Evolutionary conservation across 352 stramenopile species (phyloP).

Genomic region (Phytophthora europaea): DNA sequence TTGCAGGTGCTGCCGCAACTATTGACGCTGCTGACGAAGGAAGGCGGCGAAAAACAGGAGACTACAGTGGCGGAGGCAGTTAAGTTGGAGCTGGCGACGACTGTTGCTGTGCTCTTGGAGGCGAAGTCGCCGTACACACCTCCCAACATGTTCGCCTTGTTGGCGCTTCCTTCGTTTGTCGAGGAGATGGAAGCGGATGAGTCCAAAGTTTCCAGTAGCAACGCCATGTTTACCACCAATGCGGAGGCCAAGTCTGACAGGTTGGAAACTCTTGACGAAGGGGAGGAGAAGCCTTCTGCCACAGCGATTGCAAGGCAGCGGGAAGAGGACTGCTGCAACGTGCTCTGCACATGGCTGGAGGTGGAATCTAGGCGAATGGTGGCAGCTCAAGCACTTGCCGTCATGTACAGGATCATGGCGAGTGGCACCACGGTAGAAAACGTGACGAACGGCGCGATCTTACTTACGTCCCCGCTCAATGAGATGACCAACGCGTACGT

Average conservation of each 20-base stretch:
- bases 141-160: conserved; percentile 57
- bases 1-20: conserved; percentile 56
- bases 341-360: conserved; percentile 55
- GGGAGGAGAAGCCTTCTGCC: conserved; percentile 40
- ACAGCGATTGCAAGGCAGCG: conserved; percentile 29
- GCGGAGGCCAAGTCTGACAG: conserved; percentile 32
- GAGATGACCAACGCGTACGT: conserved; percentile 47
- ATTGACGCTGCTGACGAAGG: conserved; percentile 45
- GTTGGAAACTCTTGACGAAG: conserved; percentile 41
- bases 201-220: conserved; percentile 30
- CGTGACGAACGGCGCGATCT: conserved; percentile 29
- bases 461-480: conserved; percentile 37
- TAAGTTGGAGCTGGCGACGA: conserved; percentile 62
- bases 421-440: conserved; percentile 21
- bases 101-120: conserved; percentile 69
- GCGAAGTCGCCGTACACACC: conserved; percentile 48
- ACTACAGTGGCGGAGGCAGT: conserved; percentile 50
- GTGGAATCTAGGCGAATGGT: conserved; percentile 38
- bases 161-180: conserved; percentile 70
- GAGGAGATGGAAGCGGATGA: conserved; percentile 57
- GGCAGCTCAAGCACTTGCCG: conserved; percentile 47
- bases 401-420: conserved; percentile 49
- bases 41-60: conserved; percentile 23
- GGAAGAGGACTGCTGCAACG: conserved; percentile 49
- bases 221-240: conserved; percentile 10